Conservation (phyloP, 1,139 yeast species). For the Taphrina populina region DNA sequence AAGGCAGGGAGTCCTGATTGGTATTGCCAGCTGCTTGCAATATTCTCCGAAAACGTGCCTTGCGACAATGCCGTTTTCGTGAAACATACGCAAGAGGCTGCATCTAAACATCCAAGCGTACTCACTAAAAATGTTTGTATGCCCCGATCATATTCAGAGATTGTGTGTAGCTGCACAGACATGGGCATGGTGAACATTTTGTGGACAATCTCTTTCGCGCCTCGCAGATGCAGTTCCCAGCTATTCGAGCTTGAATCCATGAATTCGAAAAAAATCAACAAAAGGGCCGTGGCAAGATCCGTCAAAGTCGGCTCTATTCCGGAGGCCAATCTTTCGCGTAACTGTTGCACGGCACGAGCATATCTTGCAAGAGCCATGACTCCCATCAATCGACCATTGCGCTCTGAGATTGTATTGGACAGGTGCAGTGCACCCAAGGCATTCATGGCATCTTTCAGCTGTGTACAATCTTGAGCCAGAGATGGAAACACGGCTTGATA, state of each 20-base stretch:
- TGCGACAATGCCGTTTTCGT: not conserved
- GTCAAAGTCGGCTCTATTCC: not conserved
- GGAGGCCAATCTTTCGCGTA: not conserved
- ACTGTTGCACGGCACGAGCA: not conserved
- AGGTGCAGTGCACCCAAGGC: slow-evolving; percentile 2
- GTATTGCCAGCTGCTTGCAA: not conserved
- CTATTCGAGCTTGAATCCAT: not conserved
- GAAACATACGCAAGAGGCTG: not conserved
- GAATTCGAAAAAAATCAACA: not conserved
- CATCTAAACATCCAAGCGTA: not conserved
- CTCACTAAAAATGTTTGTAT: not conserved
- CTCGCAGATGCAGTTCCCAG: not conserved
- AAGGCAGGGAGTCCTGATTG: not conserved
- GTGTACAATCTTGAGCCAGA: not conserved
- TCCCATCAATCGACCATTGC: not conserved
- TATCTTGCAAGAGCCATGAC: not conserved
- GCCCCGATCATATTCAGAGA: not conserved
- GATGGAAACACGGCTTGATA: not conserved
- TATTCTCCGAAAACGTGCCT: not conserved
- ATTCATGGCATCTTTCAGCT: slow-evolving; percentile 1
- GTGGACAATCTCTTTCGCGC: not conserved
- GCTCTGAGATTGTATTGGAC: not conserved
- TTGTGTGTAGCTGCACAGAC: not conserved
- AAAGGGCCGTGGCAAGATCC: slow-evolving; percentile 1
- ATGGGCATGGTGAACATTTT: not conserved